These are phyloP conservation scores for Wickerhamiella siamensis DNA, from an alignment of 805 yeast species.

Conservation along the genomic window DNA sequence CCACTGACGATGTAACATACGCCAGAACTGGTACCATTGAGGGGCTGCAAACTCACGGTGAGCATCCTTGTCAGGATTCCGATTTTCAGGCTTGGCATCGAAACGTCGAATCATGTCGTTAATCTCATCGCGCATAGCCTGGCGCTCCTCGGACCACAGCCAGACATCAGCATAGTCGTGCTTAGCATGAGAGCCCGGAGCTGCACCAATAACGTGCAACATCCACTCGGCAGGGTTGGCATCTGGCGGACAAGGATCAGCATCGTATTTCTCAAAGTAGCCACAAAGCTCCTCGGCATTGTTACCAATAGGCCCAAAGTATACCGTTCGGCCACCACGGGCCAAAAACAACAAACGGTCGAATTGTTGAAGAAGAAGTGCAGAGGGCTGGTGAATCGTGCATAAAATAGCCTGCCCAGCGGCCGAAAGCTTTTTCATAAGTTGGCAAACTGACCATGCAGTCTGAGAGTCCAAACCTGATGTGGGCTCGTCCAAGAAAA, in stretches of 20 bases:
- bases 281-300: constrained; percentile 42
- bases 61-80: constrained; percentile 9
- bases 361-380: constrained; percentile 50
- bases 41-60: constrained; percentile 31
- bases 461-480: constrained; percentile 51
- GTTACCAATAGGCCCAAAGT: constrained; percentile 67
- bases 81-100: constrained; percentile 18
- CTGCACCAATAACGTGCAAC: constrained; percentile 64
- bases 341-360: constrained; percentile 53
- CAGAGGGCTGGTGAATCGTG: constrained; percentile 70
- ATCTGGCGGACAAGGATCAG: constrained; percentile 42
- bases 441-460: constrained; percentile 57
- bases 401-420: constrained; percentile 65
- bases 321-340: constrained; percentile 67
- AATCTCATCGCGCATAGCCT: constrained; percentile 24
- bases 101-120: constrained; percentile 23
- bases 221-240: constrained; percentile 72
- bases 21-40: constrained; percentile 34
- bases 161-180: constrained; percentile 55
- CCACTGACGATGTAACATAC: constrained; percentile 31
- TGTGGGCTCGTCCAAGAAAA: constrained; percentile 58
- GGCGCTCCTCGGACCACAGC: constrained; percentile 34
- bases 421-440: constrained; percentile 50
- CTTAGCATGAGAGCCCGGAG: constrained; percentile 51
- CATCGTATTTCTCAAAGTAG: constrained; percentile 62